Conservation (phyloP, 331 rosid genomes). For the Saraca asoca region DNA sequence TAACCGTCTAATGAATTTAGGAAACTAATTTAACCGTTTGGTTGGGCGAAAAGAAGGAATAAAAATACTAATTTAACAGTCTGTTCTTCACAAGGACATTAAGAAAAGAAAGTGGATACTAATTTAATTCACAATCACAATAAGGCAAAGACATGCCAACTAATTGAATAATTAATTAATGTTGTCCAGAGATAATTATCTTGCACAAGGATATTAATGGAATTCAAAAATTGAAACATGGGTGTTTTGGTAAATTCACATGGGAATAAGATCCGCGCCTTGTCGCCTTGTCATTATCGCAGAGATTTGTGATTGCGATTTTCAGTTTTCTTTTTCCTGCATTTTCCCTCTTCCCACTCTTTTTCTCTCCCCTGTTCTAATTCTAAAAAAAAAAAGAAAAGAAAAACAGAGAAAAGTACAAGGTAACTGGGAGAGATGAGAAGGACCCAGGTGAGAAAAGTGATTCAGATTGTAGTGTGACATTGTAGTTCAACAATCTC, state of each 20-base stretch:
- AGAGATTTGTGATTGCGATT: slow-evolving; percentile 77
- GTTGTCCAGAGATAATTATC: background rate
- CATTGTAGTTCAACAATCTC: background rate
- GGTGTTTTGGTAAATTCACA: slow-evolving; percentile 34
- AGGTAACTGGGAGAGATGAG: slow-evolving; percentile 8
- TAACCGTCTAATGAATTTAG: too few relatives aligned
- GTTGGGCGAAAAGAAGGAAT: background rate
- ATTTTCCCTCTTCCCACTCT: background rate
- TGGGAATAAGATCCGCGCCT: slow-evolving; percentile 67
- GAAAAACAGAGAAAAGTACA: background rate
- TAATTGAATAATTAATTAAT: slow-evolving; percentile 23
- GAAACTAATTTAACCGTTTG: slow-evolving; percentile 2
- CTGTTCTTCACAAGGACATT: background rate
- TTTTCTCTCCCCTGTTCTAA: background rate
- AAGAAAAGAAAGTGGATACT: background rate
- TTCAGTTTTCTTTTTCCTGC: slow-evolving; percentile 20
- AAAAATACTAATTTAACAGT: slow-evolving; percentile 37
- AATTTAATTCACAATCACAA: background rate
- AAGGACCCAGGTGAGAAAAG: slow-evolving; percentile 24
- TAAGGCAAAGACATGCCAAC: slow-evolving; percentile 19
- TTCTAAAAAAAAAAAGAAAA: background rate
- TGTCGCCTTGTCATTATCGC: slow-evolving; percentile 71
- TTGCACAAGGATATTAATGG: slow-evolving; percentile 21
- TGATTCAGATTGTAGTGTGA: slow-evolving; percentile 8
- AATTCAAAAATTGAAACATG: background rate